A percentile compares a stretch with the other conserved stretches of the same genome.
These are phyloP conservation scores for Gastrolobium villosum DNA, from an alignment of 306 rosid species.

Conservation along the genomic window DNA sequence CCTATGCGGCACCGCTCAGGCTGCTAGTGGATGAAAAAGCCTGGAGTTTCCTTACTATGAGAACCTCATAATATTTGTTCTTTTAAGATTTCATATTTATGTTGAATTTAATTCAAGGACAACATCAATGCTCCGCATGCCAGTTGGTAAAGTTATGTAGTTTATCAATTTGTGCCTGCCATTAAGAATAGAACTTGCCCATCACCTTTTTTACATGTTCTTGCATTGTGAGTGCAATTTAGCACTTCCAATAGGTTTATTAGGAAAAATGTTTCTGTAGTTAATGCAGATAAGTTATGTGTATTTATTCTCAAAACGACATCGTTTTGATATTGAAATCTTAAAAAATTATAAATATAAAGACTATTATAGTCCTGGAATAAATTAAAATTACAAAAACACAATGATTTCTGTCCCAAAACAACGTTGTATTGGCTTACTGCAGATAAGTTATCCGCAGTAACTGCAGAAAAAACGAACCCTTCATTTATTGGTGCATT, in stretches of 20 bases:
- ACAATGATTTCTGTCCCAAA: too few species aligned
- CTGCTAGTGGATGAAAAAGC: slow-evolving; percentile 72
- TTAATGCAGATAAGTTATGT: too few species aligned
- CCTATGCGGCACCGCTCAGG: slow-evolving; percentile 57
- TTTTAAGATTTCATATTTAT: slow-evolving; percentile 42
- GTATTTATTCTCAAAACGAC: too few species aligned
- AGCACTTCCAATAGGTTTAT: background rate
- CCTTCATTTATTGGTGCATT: background rate
- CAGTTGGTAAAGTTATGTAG: slow-evolving; percentile 31
- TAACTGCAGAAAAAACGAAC: too few species aligned
- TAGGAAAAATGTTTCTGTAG: too few species aligned
- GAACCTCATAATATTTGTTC: slow-evolving; percentile 49
- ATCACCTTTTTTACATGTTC: slow-evolving; percentile 47
- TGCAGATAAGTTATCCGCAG: too few species aligned
- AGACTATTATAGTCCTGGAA: too few species aligned
- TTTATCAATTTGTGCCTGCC: slow-evolving; percentile 44
- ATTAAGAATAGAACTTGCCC: slow-evolving; percentile 39
- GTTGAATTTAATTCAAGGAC: slow-evolving; percentile 50
- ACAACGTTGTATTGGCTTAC: too few species aligned
- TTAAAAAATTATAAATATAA: too few species aligned
- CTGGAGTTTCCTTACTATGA: slow-evolving; percentile 57
- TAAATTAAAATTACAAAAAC: too few species aligned
- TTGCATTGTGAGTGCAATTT: slow-evolving; percentile 19
- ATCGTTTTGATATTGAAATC: too few species aligned
- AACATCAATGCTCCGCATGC: slow-evolving; percentile 39